phyloP scores from a whole-genome alignment of 192 early-diverging fungal species.

The Gryganskiella cystojenkinii region DNA sequence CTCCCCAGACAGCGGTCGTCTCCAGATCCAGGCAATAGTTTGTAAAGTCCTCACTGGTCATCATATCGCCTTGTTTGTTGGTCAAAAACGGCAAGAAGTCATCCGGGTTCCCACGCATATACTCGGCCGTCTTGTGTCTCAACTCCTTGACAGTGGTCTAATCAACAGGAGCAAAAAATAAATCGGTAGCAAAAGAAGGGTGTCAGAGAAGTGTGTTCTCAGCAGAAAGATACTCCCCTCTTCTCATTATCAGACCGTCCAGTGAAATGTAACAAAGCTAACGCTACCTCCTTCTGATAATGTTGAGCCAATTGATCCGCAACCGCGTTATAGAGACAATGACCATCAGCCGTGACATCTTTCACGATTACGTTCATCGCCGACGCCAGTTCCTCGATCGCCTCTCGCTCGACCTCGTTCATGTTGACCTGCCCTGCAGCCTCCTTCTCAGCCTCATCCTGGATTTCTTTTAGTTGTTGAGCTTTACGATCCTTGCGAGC shows the following conservation, averaged over 20 bases:
- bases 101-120: conserved; percentile 82
- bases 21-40: conserved; percentile 84
- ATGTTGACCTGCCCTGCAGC: conserved; percentile 80
- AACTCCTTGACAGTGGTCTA: conserved; percentile 69
- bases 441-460: conserved; percentile 80
- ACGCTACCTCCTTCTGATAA: conserved; percentile 57
- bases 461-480: conserved; percentile 75
- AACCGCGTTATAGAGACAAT: conserved; percentile 94
- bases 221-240: no score
- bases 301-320: conserved; percentile 79
- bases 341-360: conserved; percentile 87
- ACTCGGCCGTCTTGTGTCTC: conserved; percentile 77
- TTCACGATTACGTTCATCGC: conserved; percentile 70
- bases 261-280: background rate
- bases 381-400: conserved; percentile 68
- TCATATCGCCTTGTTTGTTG: conserved; percentile 83
- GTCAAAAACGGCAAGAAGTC: conserved; percentile 94
- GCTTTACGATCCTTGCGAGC: conserved; percentile 75
- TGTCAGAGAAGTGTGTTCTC: no score
- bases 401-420: conserved; percentile 75
- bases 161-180: background rate
- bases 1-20: conserved; percentile 91
- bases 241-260: no score
- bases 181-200: background rate
- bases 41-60: conserved; percentile 70